Evolutionary conservation across 2,329 filamentous ascomycete species (phyloP).

Genomic region (Cladorrhinum sp.): DNA sequence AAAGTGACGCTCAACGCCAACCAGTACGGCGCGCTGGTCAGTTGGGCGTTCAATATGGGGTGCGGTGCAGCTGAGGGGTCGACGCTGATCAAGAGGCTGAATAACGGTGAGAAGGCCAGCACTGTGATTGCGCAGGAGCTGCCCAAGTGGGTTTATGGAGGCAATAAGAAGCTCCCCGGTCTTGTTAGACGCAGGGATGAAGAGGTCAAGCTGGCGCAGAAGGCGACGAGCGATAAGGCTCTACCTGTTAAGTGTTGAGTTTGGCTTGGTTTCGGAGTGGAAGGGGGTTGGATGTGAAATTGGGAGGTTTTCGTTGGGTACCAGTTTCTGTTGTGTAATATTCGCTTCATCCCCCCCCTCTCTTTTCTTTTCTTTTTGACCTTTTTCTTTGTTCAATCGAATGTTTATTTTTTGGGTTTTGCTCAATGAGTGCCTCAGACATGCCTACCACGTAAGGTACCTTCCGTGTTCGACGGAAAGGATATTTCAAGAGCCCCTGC

Average conservation of each 20-base stretch:
- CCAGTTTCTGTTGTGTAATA: neutral
- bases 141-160: slow-evolving; percentile 46
- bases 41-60: slow-evolving; percentile 51
- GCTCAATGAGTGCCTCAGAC: too few species aligned
- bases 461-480: too few species aligned
- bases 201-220: slow-evolving; percentile 39
- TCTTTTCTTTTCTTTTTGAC: neutral
- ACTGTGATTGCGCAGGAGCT: slow-evolving; percentile 44
- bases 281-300: neutral
- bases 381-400: too few species aligned
- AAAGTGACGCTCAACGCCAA: slow-evolving; percentile 45
- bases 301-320: neutral
- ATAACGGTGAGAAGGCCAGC: slow-evolving; percentile 41
- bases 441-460: too few species aligned
- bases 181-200: slow-evolving; percentile 42
- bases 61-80: slow-evolving; percentile 41
- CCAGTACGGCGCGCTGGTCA: slow-evolving; percentile 51
- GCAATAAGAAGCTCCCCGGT: slow-evolving; percentile 39
- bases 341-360: too few species aligned
- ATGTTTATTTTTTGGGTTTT: too few species aligned
- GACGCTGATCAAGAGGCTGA: slow-evolving; percentile 42
- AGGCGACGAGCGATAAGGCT: slow-evolving; percentile 9
- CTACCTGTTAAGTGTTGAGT: slow-evolving; percentile 20
- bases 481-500: too few species aligned
- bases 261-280: neutral